Evolutionary conservation across 1,284 basidiomycete species (phyloP).

Genomic region (Ceratobasidium papillatum): DNA sequence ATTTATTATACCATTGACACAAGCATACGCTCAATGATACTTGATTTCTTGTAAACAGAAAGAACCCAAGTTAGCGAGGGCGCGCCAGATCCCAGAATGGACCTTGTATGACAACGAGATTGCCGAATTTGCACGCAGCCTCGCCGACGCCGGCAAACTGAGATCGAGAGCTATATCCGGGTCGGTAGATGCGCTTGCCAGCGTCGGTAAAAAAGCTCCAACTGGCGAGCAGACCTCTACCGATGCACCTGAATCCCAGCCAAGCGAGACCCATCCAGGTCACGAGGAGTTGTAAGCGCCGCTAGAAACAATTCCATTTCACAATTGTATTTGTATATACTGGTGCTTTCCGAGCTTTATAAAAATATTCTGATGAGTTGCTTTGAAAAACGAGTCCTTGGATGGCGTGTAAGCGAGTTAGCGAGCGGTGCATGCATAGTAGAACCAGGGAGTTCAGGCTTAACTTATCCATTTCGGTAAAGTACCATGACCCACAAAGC

Average conservation of each 20-base stretch:
- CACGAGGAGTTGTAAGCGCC: constrained; percentile 26
- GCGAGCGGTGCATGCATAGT: background rate
- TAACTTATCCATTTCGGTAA: too few species aligned
- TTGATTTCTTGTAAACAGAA: constrained; percentile 65
- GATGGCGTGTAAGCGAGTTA: background rate
- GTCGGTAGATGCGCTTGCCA: constrained; percentile 77
- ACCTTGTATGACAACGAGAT: constrained; percentile 88
- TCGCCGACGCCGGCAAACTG: constrained; percentile 73
- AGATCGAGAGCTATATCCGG: constrained; percentile 70
- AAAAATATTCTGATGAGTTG: background rate
- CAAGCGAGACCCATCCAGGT: constrained; percentile 1
- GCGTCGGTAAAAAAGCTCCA: constrained; percentile 27
- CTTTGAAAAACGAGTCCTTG: background rate
- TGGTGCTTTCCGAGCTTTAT: background rate
- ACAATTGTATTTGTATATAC: constrained; percentile 23
- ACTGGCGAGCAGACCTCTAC: background rate
- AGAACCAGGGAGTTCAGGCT: too few species aligned
- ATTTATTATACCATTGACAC: constrained; percentile 13
- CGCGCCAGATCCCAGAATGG: constrained; percentile 97
- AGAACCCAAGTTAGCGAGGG: constrained; percentile 93
- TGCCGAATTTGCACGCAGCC: constrained; percentile 70
- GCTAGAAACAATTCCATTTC: background rate
- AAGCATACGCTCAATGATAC: constrained; percentile 51
- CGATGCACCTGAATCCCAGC: background rate
- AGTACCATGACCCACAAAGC: background rate